Percentiles rank a stretch among this genome's conserved stretches.
phyloP scores from a whole-genome alignment of 257 asterid species.

The Solanum chilense region DNA sequence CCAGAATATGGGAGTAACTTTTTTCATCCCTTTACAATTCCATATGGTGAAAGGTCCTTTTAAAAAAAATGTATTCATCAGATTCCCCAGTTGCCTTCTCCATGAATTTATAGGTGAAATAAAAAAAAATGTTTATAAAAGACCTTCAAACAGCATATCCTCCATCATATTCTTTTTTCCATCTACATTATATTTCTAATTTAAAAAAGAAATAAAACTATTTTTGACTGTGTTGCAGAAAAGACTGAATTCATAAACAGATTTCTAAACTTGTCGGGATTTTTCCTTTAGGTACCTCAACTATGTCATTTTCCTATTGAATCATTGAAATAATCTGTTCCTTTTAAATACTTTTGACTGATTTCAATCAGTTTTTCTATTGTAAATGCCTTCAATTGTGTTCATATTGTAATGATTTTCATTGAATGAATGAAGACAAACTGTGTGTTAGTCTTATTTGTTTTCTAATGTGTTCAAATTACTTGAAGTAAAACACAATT shows the following conservation, averaged over 20 bases:
- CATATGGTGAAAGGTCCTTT: background rate
- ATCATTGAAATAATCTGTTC: too few species aligned
- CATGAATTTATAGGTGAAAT: background rate
- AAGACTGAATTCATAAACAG: background rate
- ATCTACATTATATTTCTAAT: background rate
- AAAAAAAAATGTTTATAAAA: background rate
- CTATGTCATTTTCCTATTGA: too few species aligned
- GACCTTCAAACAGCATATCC: background rate
- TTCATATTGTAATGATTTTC: too few species aligned
- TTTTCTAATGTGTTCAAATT: too few species aligned
- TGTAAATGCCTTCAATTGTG: too few species aligned
- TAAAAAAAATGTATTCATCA: background rate
- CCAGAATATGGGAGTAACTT: slow-evolving; percentile 8
- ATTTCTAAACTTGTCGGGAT: too few species aligned
- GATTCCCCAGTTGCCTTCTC: background rate
- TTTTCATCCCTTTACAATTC: background rate
- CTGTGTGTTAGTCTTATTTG: too few species aligned
- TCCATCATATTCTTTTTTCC: background rate
- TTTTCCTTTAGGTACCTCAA: too few species aligned
- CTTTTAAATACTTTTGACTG: too few species aligned
- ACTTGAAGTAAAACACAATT: too few species aligned
- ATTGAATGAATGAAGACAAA: too few species aligned
- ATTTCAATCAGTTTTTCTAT: too few species aligned
- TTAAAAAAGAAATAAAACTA: background rate
- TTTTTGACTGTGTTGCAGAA: background rate